Evolutionary conservation across 1,284 basidiomycete species (phyloP).

Genomic region (Cryptococcus hybrid): DNA sequence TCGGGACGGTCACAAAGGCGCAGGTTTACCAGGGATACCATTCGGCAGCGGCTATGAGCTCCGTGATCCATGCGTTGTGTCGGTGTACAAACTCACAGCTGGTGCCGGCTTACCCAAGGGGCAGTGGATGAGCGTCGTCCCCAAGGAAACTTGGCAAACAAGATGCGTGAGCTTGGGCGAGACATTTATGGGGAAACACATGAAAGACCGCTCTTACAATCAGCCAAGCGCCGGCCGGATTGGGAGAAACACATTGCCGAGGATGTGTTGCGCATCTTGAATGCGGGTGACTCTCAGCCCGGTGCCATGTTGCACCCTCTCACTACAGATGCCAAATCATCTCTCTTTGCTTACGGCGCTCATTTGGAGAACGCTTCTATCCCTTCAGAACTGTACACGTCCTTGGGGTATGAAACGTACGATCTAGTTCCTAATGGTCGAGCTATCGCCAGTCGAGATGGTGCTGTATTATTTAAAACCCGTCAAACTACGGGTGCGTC

Average conservation of each 20-base stretch:
- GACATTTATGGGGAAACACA: constrained; percentile 45
- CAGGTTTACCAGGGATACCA: constrained; percentile 51
- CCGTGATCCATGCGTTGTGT: constrained; percentile 47
- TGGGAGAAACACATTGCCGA: constrained; percentile 43
- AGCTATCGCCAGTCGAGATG: constrained; percentile 49
- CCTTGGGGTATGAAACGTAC: constrained; percentile 17
- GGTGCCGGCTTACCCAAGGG: constrained; percentile 2
- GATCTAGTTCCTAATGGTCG: constrained; percentile 37
- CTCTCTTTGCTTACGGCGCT: constrained; percentile 51
- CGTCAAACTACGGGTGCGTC: constrained; percentile 3
- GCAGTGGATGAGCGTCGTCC: constrained; percentile 11
- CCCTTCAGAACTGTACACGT: constrained; percentile 21
- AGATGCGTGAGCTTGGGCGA: constrained; percentile 34
- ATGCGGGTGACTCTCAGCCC: constrained; percentile 52
- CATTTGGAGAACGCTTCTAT: constrained; percentile 39
- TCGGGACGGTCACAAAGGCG: constrained; percentile 48
- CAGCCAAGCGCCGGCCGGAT: constrained; percentile 42
- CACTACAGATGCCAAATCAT: constrained; percentile 28
- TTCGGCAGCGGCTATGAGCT: constrained; percentile 45
- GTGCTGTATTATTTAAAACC: constrained; percentile 52
- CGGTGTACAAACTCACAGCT: constrained; percentile 30
- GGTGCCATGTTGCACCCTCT: constrained; percentile 49
- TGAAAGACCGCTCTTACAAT: constrained; percentile 49
- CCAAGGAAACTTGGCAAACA: constrained; percentile 21
- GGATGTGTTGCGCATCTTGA: constrained; percentile 46